phyloP scores from a whole-genome alignment of 1,139 yeast genomes.

The Suhomyces maxii region DNA sequence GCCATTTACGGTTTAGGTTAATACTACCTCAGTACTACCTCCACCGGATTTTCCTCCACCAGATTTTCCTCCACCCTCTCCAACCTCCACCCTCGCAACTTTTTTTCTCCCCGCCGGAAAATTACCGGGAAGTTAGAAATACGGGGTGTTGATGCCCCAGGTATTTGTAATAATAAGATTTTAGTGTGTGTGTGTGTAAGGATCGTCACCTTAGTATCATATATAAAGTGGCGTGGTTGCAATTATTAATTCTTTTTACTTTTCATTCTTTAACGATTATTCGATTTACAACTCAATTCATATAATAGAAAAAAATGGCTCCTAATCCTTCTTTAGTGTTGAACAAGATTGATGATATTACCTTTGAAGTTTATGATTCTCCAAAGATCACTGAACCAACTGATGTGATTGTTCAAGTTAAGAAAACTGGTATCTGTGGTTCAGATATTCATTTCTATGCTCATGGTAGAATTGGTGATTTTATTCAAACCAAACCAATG shows the following conservation, averaged over 20 bases:
- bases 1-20: too few species aligned
- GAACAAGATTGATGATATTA: slow-evolving; percentile 61
- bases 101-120: slow-evolving; percentile 4
- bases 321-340: slow-evolving; percentile 70
- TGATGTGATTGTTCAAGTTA: slow-evolving; percentile 73
- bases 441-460: slow-evolving; percentile 83
- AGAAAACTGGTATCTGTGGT: slow-evolving; percentile 85
- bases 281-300: too few species aligned
- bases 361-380: slow-evolving; percentile 62
- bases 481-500: slow-evolving; percentile 62
- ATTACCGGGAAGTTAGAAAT: slow-evolving; percentile 5
- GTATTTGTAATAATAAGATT: too few species aligned
- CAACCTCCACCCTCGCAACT: neutral
- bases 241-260: too few species aligned
- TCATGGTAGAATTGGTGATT: slow-evolving; percentile 77
- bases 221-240: too few species aligned
- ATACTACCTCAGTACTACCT: too few species aligned
- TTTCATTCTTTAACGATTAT: too few species aligned
- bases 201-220: too few species aligned
- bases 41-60: too few species aligned
- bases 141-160: slow-evolving; percentile 5
- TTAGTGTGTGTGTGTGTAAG: too few species aligned
- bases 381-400: slow-evolving; percentile 64
- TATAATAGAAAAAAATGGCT: neutral
- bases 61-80: too few species aligned